phyloP scores from a whole-genome alignment of 305 asterid genomes.

The Solanum hybrid region DNA sequence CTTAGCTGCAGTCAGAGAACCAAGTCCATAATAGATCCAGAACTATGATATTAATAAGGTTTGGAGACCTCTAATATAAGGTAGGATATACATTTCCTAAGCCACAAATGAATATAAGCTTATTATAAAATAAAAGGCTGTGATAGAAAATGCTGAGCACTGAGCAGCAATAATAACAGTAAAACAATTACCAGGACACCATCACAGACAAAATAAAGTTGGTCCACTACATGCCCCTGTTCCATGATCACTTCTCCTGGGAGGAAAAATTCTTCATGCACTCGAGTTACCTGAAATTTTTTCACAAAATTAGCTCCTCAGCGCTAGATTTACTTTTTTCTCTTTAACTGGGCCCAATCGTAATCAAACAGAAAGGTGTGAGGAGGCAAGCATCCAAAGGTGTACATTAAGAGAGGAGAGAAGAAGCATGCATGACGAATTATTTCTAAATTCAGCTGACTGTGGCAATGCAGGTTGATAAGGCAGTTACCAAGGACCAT shows the following conservation, averaged over 20 bases:
- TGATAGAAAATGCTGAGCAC: not conserved
- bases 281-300: slow-evolving; percentile 11
- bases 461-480: not conserved
- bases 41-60: not conserved
- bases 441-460: not conserved
- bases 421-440: not conserved
- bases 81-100: not conserved
- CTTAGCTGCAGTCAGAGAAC: not conserved
- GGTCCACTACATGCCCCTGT: slow-evolving; percentile 15
- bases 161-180: not conserved
- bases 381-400: not conserved
- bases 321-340: not conserved
- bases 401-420: not conserved
- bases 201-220: slow-evolving; percentile 19
- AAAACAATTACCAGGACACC: slow-evolving; percentile 11
- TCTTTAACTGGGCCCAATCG: not conserved
- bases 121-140: not conserved
- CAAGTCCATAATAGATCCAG: not conserved
- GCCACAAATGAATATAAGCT: not conserved
- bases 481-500: not conserved
- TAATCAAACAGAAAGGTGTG: not conserved
- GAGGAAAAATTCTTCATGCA: slow-evolving; percentile 13
- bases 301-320: not conserved
- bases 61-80: not conserved
- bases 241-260: slow-evolving; percentile 25